A percentile compares a stretch with the other conserved stretches of the same genome.
phyloP scores from a whole-genome alignment of 1,139 yeast genomes.

The Hansenula sp. region DNA sequence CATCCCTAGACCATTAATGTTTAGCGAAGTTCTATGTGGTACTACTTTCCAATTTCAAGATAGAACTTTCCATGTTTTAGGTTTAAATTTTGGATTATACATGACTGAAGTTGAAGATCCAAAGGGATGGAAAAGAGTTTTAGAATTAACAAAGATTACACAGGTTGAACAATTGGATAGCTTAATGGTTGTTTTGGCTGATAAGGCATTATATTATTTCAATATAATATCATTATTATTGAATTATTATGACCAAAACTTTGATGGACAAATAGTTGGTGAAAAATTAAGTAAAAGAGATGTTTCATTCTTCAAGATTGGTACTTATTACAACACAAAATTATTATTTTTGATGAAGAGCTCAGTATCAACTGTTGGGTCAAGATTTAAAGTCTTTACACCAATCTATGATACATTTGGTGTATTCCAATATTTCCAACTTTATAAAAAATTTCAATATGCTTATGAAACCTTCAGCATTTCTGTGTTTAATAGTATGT shows the following conservation, averaged over 20 bases:
- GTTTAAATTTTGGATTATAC: constrained; percentile 41
- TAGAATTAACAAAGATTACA: constrained; percentile 50
- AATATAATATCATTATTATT: constrained; percentile 36
- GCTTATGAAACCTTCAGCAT: constrained; percentile 53
- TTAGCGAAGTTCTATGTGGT: constrained; percentile 29
- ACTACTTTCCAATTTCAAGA: constrained; percentile 33
- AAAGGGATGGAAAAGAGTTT: constrained; percentile 54
- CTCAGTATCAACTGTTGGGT: constrained; percentile 17
- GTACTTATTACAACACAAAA: constrained; percentile 54
- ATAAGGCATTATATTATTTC: constrained; percentile 56
- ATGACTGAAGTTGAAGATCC: constrained; percentile 29
- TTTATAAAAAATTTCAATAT: constrained; percentile 43
- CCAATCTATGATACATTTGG: constrained; percentile 44
- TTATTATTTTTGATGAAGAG: constrained; percentile 28
- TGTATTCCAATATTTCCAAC: constrained; percentile 48
- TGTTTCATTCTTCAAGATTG: constrained; percentile 55
- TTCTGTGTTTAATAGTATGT: constrained; percentile 54
- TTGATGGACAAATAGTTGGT: constrained; percentile 24
- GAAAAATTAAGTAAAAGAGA: constrained; percentile 30
- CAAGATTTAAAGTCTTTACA: constrained; percentile 44
- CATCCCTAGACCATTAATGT: constrained; percentile 44
- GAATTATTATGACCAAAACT: constrained; percentile 23
- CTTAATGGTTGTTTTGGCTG: constrained; percentile 55
- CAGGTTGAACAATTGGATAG: constrained; percentile 61
- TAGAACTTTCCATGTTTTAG: constrained; percentile 34